Evolutionary conservation across 805 yeast species (phyloP).

Genomic region (Pichia californica): DNA sequence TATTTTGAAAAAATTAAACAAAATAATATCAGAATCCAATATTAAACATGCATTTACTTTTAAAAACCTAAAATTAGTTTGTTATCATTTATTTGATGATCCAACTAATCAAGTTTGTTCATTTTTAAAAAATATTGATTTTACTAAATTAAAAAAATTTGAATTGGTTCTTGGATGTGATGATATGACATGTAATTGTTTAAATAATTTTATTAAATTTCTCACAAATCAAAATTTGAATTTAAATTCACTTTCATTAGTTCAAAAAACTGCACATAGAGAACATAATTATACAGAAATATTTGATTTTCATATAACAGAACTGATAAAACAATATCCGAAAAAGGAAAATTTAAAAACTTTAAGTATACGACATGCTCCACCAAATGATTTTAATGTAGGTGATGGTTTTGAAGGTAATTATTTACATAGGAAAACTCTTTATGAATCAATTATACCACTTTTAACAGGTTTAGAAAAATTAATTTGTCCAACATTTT

Average conservation of each 20-base stretch:
- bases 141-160: constrained; percentile 31
- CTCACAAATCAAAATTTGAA: constrained; percentile 20
- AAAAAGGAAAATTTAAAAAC: constrained; percentile 29
- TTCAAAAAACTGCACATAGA: constrained; percentile 28
- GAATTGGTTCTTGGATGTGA: constrained; percentile 54
- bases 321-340: constrained; percentile 34
- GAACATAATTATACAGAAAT: constrained; percentile 44
- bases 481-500: constrained; percentile 51
- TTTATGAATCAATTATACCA: constrained; percentile 47
- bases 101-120: constrained; percentile 11
- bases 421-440: constrained; percentile 48
- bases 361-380: constrained; percentile 50
- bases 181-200: constrained; percentile 39
- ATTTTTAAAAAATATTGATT: constrained; percentile 28
- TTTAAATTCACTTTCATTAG: constrained; percentile 33
- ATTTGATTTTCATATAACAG: constrained; percentile 46
- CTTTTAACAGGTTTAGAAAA: constrained; percentile 34
- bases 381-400: constrained; percentile 52
- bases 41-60: constrained; percentile 17
- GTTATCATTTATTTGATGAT: constrained; percentile 41
- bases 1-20: constrained; percentile 26
- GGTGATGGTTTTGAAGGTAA: constrained; percentile 71
- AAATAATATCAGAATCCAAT: not conserved
- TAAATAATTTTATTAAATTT: constrained; percentile 32
- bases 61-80: constrained; percentile 33